phyloP scores from a whole-genome alignment of 208 protist genomes.

The Leishmania tropica region DNA sequence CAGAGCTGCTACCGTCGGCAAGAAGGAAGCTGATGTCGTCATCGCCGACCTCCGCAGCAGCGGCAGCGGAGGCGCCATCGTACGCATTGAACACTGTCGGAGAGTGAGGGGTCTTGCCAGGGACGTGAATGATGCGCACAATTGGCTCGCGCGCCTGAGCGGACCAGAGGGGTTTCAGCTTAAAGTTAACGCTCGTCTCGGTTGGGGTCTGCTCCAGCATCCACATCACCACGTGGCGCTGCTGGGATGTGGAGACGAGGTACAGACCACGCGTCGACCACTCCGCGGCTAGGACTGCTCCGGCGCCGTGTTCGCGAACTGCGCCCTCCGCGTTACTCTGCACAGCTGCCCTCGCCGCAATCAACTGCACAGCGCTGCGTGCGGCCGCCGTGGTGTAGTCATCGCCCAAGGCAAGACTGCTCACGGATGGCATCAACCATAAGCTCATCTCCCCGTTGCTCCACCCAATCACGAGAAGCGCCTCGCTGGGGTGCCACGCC shows the following conservation, averaged over 20 bases:
- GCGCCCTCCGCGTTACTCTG: conserved; percentile 63
- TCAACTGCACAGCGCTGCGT: conserved; percentile 33
- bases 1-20: conserved; percentile 33
- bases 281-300: conserved; percentile 42
- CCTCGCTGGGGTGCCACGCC: conserved; percentile 85
- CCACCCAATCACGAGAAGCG: conserved; percentile 84
- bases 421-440: conserved; percentile 54
- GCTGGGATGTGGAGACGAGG: conserved; percentile 60
- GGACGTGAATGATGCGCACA: conserved; percentile 51
- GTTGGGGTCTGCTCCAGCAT: conserved; percentile 49
- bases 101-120: background rate
- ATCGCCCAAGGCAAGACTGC: conserved; percentile 37
- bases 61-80: background rate
- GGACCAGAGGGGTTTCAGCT: conserved; percentile 70
- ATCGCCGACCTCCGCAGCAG: conserved; percentile 25
- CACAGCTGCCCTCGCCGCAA: conserved; percentile 41
- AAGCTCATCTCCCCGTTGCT: conserved; percentile 72
- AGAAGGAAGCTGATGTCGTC: conserved; percentile 84
- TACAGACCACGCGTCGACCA: conserved; percentile 70
- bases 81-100: conserved; percentile 1
- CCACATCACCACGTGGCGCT: conserved; percentile 72
- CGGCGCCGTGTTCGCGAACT: conserved; percentile 59
- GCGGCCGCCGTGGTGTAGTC: conserved; percentile 15
- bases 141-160: conserved; percentile 52
- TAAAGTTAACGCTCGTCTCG: conserved; percentile 34